These are phyloP conservation scores for Cryphonectria radicalis DNA, from an alignment of 2,329 filamentous ascomycete species.

Conservation along the genomic window DNA sequence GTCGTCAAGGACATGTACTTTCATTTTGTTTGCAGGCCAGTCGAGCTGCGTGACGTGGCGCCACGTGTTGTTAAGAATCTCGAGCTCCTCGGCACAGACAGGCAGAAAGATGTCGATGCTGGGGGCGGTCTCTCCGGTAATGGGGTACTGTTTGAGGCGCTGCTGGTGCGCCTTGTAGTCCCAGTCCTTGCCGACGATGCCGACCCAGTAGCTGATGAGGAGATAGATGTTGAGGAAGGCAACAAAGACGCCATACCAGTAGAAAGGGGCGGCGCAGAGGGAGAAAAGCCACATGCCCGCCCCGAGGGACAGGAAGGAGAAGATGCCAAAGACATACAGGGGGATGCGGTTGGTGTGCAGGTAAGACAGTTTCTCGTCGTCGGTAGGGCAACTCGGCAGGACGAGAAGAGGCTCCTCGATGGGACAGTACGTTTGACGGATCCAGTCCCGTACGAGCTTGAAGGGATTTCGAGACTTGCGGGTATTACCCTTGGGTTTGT, in stretches of 20 bases:
- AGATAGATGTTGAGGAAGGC: constrained; percentile 46
- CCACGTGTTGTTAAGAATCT: constrained; percentile 44
- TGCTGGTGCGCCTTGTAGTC: constrained; percentile 42
- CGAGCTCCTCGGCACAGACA: constrained; percentile 47
- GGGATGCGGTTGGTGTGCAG: constrained; percentile 45
- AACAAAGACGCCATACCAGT: constrained; percentile 45
- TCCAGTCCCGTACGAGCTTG: constrained; percentile 34
- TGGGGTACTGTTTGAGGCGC: constrained; percentile 38
- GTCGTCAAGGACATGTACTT: constrained; percentile 47
- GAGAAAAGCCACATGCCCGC: constrained; percentile 49
- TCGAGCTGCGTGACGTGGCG: constrained; percentile 41
- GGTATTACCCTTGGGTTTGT: neutral
- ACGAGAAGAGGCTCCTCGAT: constrained; percentile 40
- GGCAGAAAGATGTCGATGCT: constrained; percentile 48
- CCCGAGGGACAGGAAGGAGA: constrained; percentile 46
- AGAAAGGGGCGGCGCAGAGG: constrained; percentile 41
- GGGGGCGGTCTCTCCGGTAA: constrained; percentile 41
- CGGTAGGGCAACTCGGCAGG: constrained; percentile 43
- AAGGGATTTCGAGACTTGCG: constrained; percentile 32
- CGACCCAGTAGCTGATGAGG: constrained; percentile 46
- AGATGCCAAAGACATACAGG: constrained; percentile 45
- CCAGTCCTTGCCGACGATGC: constrained; percentile 45
- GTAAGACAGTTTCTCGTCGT: constrained; percentile 46
- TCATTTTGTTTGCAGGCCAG: constrained; percentile 43
- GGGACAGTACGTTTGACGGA: constrained; percentile 41